phyloP scores from a whole-genome alignment of 1,284 basidiomycete species.

The Phylloporus sp. region DNA sequence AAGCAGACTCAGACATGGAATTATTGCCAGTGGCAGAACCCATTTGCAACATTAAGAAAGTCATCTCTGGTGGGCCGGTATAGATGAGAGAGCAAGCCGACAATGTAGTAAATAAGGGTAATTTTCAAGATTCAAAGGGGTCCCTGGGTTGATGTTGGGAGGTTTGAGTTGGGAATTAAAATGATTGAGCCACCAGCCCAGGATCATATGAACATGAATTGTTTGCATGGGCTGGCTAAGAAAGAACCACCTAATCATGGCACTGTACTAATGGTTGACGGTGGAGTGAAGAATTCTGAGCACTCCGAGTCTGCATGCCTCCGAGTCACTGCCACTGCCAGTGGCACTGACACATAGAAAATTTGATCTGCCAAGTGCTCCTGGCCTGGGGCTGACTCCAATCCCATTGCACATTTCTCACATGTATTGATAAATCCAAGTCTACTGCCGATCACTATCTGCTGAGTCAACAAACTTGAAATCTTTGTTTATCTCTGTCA shows the following conservation, averaged over 20 bases:
- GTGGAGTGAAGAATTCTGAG: constrained; percentile 35
- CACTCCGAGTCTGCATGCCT: too few species aligned
- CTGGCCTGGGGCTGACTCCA: too few species aligned
- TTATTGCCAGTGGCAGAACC: constrained; percentile 91
- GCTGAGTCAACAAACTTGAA: too few species aligned
- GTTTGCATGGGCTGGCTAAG: constrained; percentile 10
- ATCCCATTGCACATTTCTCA: too few species aligned
- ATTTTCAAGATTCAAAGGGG: constrained; percentile 60
- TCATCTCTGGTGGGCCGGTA: constrained; percentile 87
- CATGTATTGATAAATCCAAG: too few species aligned
- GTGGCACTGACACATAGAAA: neutral
- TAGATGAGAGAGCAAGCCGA: constrained; percentile 74
- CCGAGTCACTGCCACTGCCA: too few species aligned
- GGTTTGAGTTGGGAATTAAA: constrained; percentile 13
- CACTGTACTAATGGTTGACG: constrained; percentile 55
- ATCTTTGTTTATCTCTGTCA: too few species aligned
- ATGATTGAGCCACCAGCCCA: constrained; percentile 20
- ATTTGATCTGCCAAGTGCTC: too few species aligned
- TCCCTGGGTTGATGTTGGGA: too few species aligned
- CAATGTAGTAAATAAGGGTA: constrained; percentile 84
- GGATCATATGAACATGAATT: too few species aligned
- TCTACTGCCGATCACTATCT: too few species aligned
- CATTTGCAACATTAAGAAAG: constrained; percentile 83
- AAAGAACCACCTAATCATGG: constrained; percentile 56
- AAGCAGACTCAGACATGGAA: constrained; percentile 94